Evolutionary conservation across 345 rosid genomes (phyloP).

Genomic region (Zanthoxylum bungeanum): DNA sequence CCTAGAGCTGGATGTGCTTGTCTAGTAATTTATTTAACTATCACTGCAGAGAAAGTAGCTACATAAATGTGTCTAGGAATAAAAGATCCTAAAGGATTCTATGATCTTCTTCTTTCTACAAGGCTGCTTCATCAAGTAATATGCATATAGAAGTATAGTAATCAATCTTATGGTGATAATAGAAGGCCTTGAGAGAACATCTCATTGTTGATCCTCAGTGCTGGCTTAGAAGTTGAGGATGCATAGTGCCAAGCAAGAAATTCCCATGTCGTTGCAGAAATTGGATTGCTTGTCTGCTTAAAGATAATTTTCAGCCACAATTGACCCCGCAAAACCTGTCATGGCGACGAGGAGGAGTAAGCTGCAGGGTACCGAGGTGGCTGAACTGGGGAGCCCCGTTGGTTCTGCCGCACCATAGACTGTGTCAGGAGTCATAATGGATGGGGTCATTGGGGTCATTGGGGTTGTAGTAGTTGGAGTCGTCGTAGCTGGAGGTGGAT

Average conservation of each 20-base stretch:
- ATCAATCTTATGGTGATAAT: slow-evolving; percentile 31
- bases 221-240: slow-evolving; percentile 25
- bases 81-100: slow-evolving; percentile 53
- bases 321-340: slow-evolving; percentile 36
- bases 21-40: slow-evolving; percentile 50
- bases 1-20: slow-evolving; percentile 26
- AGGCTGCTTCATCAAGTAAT: slow-evolving; percentile 37
- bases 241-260: slow-evolving; percentile 27
- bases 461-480: slow-evolving; percentile 32
- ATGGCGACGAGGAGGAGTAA: slow-evolving; percentile 39
- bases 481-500: slow-evolving; percentile 30
- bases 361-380: slow-evolving; percentile 42
- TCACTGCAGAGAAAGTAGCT: slow-evolving; percentile 37
- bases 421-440: slow-evolving; percentile 36
- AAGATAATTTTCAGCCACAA: slow-evolving; percentile 39
- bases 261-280: slow-evolving; percentile 19
- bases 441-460: slow-evolving; percentile 41
- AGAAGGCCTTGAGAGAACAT: slow-evolving; percentile 25
- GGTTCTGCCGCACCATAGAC: slow-evolving; percentile 75
- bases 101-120: slow-evolving; percentile 34
- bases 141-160: slow-evolving; percentile 39
- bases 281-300: slow-evolving; percentile 24
- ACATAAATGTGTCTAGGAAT: slow-evolving; percentile 44
- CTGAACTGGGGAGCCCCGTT: slow-evolving; percentile 74
- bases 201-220: slow-evolving; percentile 26